Conservation (phyloP, 352 stramenopile species). For the Phytophthora ramorum region DNA sequence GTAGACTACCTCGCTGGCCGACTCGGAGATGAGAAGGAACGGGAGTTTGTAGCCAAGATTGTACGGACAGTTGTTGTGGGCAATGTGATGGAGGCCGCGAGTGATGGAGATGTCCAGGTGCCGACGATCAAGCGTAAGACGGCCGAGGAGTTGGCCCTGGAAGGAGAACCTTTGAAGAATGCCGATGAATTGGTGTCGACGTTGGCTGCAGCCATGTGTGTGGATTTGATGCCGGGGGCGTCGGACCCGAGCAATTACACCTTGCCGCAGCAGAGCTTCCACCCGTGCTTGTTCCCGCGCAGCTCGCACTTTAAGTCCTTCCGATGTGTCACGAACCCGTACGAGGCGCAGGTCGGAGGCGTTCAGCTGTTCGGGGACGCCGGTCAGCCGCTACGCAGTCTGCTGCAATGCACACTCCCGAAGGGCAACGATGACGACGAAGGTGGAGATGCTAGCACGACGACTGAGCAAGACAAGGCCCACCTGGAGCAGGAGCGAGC, state of each 20-base stretch:
- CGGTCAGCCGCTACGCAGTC: slow-evolving; percentile 88
- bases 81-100: slow-evolving; percentile 45
- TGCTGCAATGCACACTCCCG: slow-evolving; percentile 69
- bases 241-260: slow-evolving; percentile 90
- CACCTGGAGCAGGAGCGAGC: slow-evolving; percentile 32
- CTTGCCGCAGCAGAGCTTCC: slow-evolving; percentile 95
- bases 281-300: slow-evolving; percentile 93
- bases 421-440: slow-evolving; percentile 45
- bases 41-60: slow-evolving; percentile 70
- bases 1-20: slow-evolving; percentile 82
- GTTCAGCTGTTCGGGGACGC: slow-evolving; percentile 86
- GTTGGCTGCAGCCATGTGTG: slow-evolving; percentile 80
- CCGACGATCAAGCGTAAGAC: slow-evolving; percentile 57
- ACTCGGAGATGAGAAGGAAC: slow-evolving; percentile 61
- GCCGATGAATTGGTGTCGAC: slow-evolving; percentile 78
- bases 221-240: slow-evolving; percentile 92
- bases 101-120: slow-evolving; percentile 27
- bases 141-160: slow-evolving; percentile 43
- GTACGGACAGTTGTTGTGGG: slow-evolving; percentile 80
- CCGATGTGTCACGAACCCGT: slow-evolving; percentile 94
- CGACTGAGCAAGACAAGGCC: slow-evolving; percentile 27
- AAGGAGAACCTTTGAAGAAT: slow-evolving; percentile 68
- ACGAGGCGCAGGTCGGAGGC: slow-evolving; percentile 75
- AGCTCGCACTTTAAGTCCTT: slow-evolving; percentile 81
- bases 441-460: slow-evolving; percentile 27